Base-by-base conservation (phyloP, 2,329 filamentous ascomycete genomes). In the Akanthomyces lecanii region DNA sequence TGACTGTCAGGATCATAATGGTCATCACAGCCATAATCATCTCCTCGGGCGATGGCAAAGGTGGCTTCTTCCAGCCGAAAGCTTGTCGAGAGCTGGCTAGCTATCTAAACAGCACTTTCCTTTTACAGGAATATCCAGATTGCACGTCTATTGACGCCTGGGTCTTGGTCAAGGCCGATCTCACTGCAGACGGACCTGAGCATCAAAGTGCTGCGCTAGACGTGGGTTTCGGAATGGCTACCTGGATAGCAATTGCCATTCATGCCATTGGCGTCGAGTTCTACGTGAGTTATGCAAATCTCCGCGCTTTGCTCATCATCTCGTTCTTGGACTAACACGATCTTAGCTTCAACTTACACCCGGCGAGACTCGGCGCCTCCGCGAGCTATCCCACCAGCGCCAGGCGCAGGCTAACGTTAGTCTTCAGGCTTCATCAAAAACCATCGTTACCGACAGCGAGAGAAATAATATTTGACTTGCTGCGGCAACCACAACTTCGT, bases 321-420 rank as follows among this genome's bases (percentile, higher is more conserved):
- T 6, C 5, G 2, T 8, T 11, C 18, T 8, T 8, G 25, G 8
- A 44, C 47, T 50, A 23, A 59, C 23, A n/a, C 14, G 10, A 6
- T 33, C 14, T 10, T 69, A 86, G 73, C 71, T 86, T 28, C 73
- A 70, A 4, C 69, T 85, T 21, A 87, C 85, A 0, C 82, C 83
- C 0, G 76, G 70, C 18, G 85, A 88, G 67, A 73, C 74, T 0
- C 75, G 84, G 53, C 75, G 85, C 4, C 71, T 88, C 52, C 77
- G 84, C 11, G 74, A 78, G 21, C 76, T 87, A 1, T 83, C 80
- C 6, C 85, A 83, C 66, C 78, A 84, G 68, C 75, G 79, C 45
- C 84, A 88, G 67, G 65, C 84, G 4, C 81, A 82, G 65, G 78
- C 80, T 5, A 21, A 21, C 21, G 21, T 21, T 21, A 83, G 83